A percentile compares a stretch with the other conserved stretches of the same genome.
phyloP scores from a whole-genome alignment of 345 rosid genomes.

The Sisymbrium altissimum region DNA sequence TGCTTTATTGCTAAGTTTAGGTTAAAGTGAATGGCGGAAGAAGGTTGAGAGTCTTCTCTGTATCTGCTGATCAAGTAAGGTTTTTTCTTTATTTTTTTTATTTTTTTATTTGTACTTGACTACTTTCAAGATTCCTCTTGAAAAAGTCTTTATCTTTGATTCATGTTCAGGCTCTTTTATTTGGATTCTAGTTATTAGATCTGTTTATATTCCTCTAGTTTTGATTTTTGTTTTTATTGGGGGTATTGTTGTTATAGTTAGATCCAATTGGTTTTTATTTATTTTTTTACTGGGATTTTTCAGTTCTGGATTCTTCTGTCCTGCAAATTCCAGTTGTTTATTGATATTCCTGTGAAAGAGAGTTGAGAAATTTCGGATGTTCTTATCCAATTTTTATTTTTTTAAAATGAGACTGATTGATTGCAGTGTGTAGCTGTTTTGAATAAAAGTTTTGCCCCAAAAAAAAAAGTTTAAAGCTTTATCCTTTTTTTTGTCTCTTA shows the following conservation, averaged over 20 bases:
- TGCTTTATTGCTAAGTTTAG: neutral
- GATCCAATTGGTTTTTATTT: constrained; percentile 21
- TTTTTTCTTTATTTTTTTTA: neutral
- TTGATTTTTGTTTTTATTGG: constrained; percentile 1
- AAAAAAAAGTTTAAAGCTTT: constrained; percentile 39
- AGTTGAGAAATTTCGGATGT: neutral
- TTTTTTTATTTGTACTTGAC: neutral
- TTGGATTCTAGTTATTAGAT: constrained; percentile 27
- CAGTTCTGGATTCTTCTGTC: constrained; percentile 20
- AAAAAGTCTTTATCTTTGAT: constrained; percentile 20
- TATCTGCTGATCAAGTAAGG: constrained; percentile 27
- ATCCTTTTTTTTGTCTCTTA: constrained; percentile 45
- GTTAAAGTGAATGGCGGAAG: constrained; percentile 19
- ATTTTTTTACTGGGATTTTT: neutral
- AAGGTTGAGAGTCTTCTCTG: constrained; percentile 22
- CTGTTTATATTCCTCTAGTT: constrained; percentile 25
- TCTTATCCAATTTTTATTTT: neutral
- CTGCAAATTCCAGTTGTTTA: constrained; percentile 33
- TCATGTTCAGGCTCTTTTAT: constrained; percentile 8
- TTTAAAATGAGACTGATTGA: constrained; percentile 14
- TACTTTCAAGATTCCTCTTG: constrained; percentile 10
- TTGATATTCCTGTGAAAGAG: constrained; percentile 17
- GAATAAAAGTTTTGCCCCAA: constrained; percentile 36
- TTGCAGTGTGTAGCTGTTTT: constrained; percentile 39
- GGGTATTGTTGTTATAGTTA: neutral